These are phyloP conservation scores for Larix kaempferi DNA, from an alignment of 75 land plant genomes.

Conservation along the genomic window DNA sequence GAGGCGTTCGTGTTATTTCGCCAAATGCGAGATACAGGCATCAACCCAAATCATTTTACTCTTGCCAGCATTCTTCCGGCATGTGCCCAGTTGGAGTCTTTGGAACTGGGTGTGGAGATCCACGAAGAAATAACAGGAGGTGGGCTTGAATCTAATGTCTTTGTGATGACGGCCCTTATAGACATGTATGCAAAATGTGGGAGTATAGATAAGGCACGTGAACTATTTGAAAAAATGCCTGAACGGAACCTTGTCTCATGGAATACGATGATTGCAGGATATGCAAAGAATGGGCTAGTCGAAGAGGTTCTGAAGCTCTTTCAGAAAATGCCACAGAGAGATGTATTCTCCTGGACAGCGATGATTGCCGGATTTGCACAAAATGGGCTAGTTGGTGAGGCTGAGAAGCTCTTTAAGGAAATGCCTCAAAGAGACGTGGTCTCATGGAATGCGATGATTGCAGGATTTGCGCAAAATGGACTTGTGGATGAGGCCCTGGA, in stretches of 20 bases:
- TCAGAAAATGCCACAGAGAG: conserved; percentile 12
- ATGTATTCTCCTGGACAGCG: conserved; percentile 14
- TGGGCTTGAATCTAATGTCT: neutral
- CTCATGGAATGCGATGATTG: conserved; percentile 40
- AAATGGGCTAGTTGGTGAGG: neutral
- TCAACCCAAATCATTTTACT: conserved; percentile 39
- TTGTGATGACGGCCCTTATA: conserved; percentile 9
- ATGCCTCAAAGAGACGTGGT: conserved; percentile 6
- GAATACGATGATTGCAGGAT: conserved; percentile 14
- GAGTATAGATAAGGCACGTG: conserved; percentile 10
- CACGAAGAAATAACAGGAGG: conserved; percentile 7
- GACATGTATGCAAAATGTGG: conserved; percentile 27
- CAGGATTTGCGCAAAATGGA: conserved; percentile 49
- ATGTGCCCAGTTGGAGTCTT: neutral
- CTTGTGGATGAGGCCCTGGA: conserved; percentile 23
- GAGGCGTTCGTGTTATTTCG: conserved; percentile 32
- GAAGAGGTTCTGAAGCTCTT: conserved; percentile 11
- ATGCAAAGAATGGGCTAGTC: conserved; percentile 17
- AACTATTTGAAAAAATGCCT: conserved; percentile 21
- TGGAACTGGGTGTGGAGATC: conserved; percentile 3
- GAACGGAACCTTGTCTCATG: conserved; percentile 11
- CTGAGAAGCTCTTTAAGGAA: conserved; percentile 8
- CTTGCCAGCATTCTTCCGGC: conserved; percentile 20
- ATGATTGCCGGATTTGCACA: conserved; percentile 14
- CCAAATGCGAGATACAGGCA: conserved; percentile 24